Evolutionary conservation across 2,329 filamentous ascomycete genomes (phyloP).

Genomic region (Amphichorda felina): DNA sequence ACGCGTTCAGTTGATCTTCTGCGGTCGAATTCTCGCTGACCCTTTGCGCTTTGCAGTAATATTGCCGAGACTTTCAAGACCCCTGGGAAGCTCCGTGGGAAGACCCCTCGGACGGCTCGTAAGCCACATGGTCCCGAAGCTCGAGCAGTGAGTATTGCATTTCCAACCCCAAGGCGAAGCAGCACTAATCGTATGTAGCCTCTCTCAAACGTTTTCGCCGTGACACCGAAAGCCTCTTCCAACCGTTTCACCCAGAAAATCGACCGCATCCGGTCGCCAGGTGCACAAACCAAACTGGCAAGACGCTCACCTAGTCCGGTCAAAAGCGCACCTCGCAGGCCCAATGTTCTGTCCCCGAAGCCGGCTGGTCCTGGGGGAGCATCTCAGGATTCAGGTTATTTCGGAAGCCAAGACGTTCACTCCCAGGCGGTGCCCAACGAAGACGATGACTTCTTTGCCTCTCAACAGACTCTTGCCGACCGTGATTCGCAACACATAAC

Average conservation of each 20-base stretch:
- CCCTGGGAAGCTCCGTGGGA: conserved; percentile 70
- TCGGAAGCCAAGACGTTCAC: conserved; percentile 46
- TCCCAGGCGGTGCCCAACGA: conserved; percentile 5
- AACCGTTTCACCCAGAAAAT: conserved; percentile 41
- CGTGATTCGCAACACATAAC: conserved; percentile 4
- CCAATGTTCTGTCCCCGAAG: conserved; percentile 19
- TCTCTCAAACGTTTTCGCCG: conserved; percentile 45
- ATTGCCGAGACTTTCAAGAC: conserved; percentile 95
- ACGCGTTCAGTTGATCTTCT: conserved; percentile 13
- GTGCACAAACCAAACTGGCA: conserved; percentile 43
- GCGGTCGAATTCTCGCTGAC: conserved; percentile 1
- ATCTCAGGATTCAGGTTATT: conserved; percentile 54
- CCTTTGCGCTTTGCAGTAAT: conserved; percentile 49
- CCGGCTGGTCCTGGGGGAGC: conserved; percentile 9
- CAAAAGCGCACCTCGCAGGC: conserved; percentile 19
- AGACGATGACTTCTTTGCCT: conserved; percentile 5
- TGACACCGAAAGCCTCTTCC: conserved; percentile 39
- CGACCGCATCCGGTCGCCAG: conserved; percentile 40
- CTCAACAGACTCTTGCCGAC: conserved; percentile 1
- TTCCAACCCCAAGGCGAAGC: conserved; percentile 1
- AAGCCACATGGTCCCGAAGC: conserved; percentile 46
- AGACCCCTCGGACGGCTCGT: conserved; percentile 62
- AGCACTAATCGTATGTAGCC: conserved; percentile 31
- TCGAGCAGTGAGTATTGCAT: conserved; percentile 45
- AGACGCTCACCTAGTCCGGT: conserved; percentile 19